These are phyloP conservation scores for Pleurotus cornucopiae DNA, from an alignment of 768 basidiomycete species.

Conservation along the genomic window DNA sequence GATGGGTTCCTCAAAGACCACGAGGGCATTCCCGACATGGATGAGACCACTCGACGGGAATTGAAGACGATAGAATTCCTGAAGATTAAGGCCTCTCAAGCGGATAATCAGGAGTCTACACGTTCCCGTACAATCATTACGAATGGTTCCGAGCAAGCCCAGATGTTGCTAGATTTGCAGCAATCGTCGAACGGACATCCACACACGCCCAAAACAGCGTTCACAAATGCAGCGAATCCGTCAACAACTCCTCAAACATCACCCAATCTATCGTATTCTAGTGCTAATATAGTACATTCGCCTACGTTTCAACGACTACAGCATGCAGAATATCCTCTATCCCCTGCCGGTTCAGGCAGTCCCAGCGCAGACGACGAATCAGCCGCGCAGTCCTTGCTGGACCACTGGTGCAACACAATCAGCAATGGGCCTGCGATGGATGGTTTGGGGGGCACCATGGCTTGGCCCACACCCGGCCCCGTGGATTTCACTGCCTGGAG, in stretches of 20 bases:
- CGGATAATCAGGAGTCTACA: constrained; percentile 28
- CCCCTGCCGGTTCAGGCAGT: constrained; percentile 66
- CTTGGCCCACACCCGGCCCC: constrained; percentile 58
- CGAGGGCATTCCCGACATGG: constrained; percentile 61
- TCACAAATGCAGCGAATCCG: neutral
- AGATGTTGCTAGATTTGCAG: constrained; percentile 46
- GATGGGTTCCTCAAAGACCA: constrained; percentile 75
- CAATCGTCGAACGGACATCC: constrained; percentile 24
- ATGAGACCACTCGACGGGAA: constrained; percentile 79
- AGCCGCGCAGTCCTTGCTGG: constrained; percentile 71
- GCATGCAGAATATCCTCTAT: constrained; percentile 40
- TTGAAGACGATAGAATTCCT: constrained; percentile 83
- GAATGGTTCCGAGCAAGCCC: constrained; percentile 36
- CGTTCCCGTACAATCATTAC: constrained; percentile 11
- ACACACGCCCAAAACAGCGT: constrained; percentile 15
- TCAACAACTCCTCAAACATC: constrained; percentile 25
- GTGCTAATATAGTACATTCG: constrained; percentile 33
- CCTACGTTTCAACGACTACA: constrained; percentile 63
- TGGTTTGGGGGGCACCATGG: constrained; percentile 41
- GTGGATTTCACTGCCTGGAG: constrained; percentile 60
- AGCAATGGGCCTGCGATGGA: constrained; percentile 57
- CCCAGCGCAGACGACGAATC: constrained; percentile 72
- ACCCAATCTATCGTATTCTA: constrained; percentile 17
- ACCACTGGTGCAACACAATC: constrained; percentile 84
- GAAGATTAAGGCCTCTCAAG: constrained; percentile 61